Evolutionary conservation across 2,329 filamentous ascomycete genomes (phyloP).

Genomic region (Claviceps fusiformis): DNA sequence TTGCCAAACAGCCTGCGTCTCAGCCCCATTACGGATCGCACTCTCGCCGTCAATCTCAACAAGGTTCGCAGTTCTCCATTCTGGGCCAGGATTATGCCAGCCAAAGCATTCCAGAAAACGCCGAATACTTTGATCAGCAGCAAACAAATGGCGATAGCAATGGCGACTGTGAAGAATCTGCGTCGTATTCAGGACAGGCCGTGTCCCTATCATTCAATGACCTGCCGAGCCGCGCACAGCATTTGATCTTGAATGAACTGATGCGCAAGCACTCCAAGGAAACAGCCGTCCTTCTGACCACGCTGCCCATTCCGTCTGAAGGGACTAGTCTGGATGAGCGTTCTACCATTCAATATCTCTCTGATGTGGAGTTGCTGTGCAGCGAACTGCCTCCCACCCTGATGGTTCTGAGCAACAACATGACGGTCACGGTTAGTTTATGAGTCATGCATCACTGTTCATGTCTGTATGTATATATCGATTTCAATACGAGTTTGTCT

Average conservation of each 20-base stretch:
- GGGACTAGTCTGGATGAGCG: slow-evolving; percentile 59
- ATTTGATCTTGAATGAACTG: slow-evolving; percentile 75
- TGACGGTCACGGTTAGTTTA: slow-evolving; percentile 73
- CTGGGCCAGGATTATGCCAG: slow-evolving; percentile 21
- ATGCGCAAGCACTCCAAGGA: slow-evolving; percentile 54
- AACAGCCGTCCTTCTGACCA: slow-evolving; percentile 72
- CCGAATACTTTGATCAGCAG: slow-evolving; percentile 8
- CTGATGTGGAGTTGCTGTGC: slow-evolving; percentile 66
- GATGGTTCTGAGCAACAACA: slow-evolving; percentile 74
- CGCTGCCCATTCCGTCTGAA: slow-evolving; percentile 66
- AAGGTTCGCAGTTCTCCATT: slow-evolving; percentile 21
- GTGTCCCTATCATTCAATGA: slow-evolving; percentile 74
- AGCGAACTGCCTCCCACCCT: slow-evolving; percentile 62
- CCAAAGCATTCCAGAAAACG: slow-evolving; percentile 30
- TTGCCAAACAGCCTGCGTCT: slow-evolving; percentile 29
- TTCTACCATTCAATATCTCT: slow-evolving; percentile 61
- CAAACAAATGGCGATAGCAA: slow-evolving; percentile 7
- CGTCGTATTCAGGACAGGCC: slow-evolving; percentile 41
- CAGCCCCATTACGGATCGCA: slow-evolving; percentile 4
- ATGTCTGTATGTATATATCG: no score
- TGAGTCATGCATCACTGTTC: slow-evolving; percentile 17
- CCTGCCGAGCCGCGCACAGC: slow-evolving; percentile 69
- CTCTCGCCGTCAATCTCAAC: slow-evolving; percentile 18
- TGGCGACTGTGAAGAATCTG: slow-evolving; percentile 24
- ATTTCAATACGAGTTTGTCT: no score